A percentile compares a stretch with the other conserved stretches of the same genome.
Evolutionary conservation across 139 green algal genomes (phyloP).

Genomic region (Micromonas commoda): DNA sequence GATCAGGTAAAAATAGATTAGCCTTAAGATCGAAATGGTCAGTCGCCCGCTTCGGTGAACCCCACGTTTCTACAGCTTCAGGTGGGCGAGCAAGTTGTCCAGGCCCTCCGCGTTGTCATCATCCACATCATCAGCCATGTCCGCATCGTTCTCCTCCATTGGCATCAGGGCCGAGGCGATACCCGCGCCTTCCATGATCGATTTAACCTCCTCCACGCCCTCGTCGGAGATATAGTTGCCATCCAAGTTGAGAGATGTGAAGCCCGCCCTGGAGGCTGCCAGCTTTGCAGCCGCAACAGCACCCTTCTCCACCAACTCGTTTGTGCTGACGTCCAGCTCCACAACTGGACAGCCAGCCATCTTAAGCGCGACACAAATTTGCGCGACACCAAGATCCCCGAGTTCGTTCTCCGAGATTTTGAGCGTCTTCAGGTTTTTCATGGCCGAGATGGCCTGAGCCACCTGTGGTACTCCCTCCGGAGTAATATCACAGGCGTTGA

Average conservation of each 20-base stretch:
- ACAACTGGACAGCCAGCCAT: neutral
- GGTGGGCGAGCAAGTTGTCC: neutral
- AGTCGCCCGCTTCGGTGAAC: too few species aligned
- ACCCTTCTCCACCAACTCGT: constrained; percentile 7
- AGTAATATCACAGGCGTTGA: neutral
- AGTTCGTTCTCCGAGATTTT: constrained; percentile 18
- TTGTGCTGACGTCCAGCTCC: constrained; percentile 7
- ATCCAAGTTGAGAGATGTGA: constrained; percentile 15
- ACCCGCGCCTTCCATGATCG: neutral
- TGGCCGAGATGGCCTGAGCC: constrained; percentile 4
- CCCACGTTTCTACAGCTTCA: constrained; percentile 8
- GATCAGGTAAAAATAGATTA: too few species aligned
- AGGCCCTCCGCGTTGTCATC: neutral
- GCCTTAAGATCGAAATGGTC: too few species aligned
- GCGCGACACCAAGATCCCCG: neutral
- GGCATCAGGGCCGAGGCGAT: neutral
- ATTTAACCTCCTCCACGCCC: neutral
- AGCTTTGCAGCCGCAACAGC: neutral
- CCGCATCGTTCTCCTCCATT: constrained; percentile 21
- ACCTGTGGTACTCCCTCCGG: neutral
- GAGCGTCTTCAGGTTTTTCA: constrained; percentile 22
- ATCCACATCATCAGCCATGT: neutral
- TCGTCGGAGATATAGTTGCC: constrained; percentile 18
- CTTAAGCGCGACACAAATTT: constrained; percentile 10
- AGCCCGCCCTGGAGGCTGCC: neutral